Evolutionary conservation across 495 filamentous ascomycete genomes (phyloP), one percentile per base, ranked within the genome.

Genomic region (Tetracladium setigerum): DNA sequence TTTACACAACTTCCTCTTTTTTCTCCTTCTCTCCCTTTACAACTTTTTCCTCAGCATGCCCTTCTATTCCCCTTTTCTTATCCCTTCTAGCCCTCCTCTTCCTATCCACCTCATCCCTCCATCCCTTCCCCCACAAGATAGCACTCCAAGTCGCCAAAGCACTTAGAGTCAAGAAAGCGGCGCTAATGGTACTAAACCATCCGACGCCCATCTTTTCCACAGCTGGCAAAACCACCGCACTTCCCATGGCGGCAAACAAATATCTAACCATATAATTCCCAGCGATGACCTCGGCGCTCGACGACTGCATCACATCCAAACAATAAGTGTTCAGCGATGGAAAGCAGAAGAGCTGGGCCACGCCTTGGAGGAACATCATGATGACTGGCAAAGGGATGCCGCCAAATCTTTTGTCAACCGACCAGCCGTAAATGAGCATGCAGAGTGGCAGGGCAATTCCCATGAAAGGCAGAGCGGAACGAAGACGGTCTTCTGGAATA

Each of bases 261-360:
- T 87, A 87, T 10, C 83, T 70, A 30, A 83, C 67, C 61, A 85
- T 76, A 57, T 85, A 89, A 59, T 86, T 87, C 0, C 81, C 83
- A 0, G 84, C 81, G 46, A 86, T 76, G 5, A 89, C 81, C 58
- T 86, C 82, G 0, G 79, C 74, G 37, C 77, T 76, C 15, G 74
- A 63, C 7, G 66, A 64, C 36, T 78, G 80, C 82, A 86, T 84
- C 11, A 87, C 83, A 57, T 89, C 84, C 4, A 87, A 65, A 53
- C 81, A 87, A 59, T 87, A 87, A 0, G 84, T 87, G 59, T 87
- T 87, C 19, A 87, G 56, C 44, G 70, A 74, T 9, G 83, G 82
- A 57, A 86, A 87, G 64, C 76, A 84, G 61, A 87, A 84, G 1
- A 87, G 67, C 61, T 87, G 82, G 0, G 78, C 80, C 1, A 86